Evolutionary conservation across 495 filamentous ascomycete genomes (phyloP).

Genomic region (Penicillium chermesinum): DNA sequence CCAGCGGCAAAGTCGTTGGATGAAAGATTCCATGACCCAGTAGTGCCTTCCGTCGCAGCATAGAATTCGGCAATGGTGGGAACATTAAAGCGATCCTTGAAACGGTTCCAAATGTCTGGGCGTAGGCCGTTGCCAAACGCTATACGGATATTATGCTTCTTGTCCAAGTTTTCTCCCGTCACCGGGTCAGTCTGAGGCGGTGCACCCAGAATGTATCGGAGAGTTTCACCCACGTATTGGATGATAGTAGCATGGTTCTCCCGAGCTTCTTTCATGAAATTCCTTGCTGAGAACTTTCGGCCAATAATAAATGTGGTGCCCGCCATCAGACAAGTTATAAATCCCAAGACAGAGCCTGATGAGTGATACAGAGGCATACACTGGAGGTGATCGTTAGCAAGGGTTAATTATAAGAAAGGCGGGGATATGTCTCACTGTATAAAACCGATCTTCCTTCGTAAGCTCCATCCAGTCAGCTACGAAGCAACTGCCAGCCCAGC

Average conservation of each 20-base stretch:
- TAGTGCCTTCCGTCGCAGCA: slow-evolving; percentile 74
- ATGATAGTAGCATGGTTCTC: slow-evolving; percentile 70
- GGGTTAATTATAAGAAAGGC: neutral
- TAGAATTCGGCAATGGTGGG: slow-evolving; percentile 85
- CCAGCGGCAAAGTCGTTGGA: slow-evolving; percentile 72
- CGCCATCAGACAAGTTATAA: slow-evolving; percentile 51
- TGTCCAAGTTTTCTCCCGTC: slow-evolving; percentile 71
- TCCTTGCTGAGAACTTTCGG: slow-evolving; percentile 74
- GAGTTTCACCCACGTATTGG: slow-evolving; percentile 95
- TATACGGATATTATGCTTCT: slow-evolving; percentile 67
- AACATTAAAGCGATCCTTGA: slow-evolving; percentile 85
- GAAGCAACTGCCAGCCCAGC: slow-evolving; percentile 48
- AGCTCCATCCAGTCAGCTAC: slow-evolving; percentile 53
- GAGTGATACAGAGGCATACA: slow-evolving; percentile 96
- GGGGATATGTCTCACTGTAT: slow-evolving; percentile 61
- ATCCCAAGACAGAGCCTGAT: slow-evolving; percentile 69
- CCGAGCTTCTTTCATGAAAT: slow-evolving; percentile 78
- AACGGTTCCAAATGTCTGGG: slow-evolving; percentile 84
- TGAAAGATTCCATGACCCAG: slow-evolving; percentile 68
- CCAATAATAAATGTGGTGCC: slow-evolving; percentile 67
- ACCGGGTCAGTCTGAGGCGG: slow-evolving; percentile 57
- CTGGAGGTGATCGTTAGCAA: slow-evolving; percentile 27
- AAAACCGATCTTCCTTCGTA: slow-evolving; percentile 61
- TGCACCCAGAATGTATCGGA: slow-evolving; percentile 78
- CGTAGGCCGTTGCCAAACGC: slow-evolving; percentile 91